Evolutionary conservation across 306 rosid genomes (phyloP), one percentile per base, ranked within the genome.

Genomic region (Prunus armeniaca): DNA sequence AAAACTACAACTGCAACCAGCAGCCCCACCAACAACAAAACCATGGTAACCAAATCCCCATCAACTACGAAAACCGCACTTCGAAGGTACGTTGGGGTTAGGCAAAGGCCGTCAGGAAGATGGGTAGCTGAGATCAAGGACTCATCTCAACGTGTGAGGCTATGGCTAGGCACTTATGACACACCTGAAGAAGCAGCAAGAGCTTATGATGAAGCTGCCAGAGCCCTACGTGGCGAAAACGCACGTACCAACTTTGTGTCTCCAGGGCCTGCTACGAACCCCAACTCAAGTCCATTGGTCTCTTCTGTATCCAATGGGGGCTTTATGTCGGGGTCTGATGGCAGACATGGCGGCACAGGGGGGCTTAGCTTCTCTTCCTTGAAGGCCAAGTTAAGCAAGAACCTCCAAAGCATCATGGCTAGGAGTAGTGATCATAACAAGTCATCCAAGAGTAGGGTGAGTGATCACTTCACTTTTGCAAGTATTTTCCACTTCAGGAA

Each of bases 41-140:
- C 62, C 69, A 63, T 71, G 38, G 46, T 65, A 14, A 46, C 65
- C n/a, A 80, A 79, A 79, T 54, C 93, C 0, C 27, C 76, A 2
- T 43, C 77, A 34, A 60, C 19, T 2, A 81, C 50, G 52, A 85
- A 84, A 41, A 67, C 83, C 15, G 25, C 79, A 4, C 74, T 74
- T 10, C 78, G 86, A 68, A 82, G 91, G 68, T 93, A 88, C 78
- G 87, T 93, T 71, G 98, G 98, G 45, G 97, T 93, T 12, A 80
- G 98, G 65, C 96, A 90, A 73, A 87, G 98, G 22, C 98, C 97
- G 2, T 93, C 98, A 0, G 98, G 98, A 3, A 82, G 98, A 43
- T 93, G 98, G 98, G 97, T 93, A 9, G 97, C 98, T 14, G 97
- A 93, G 82, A 93, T 91, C 81, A 93, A 93, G 73, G 98, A 93